A percentile compares a stretch with the other conserved stretches of the same genome.
Conservation (phyloP, 1,284 basidiomycete species). For the Athelia psychrophila region DNA sequence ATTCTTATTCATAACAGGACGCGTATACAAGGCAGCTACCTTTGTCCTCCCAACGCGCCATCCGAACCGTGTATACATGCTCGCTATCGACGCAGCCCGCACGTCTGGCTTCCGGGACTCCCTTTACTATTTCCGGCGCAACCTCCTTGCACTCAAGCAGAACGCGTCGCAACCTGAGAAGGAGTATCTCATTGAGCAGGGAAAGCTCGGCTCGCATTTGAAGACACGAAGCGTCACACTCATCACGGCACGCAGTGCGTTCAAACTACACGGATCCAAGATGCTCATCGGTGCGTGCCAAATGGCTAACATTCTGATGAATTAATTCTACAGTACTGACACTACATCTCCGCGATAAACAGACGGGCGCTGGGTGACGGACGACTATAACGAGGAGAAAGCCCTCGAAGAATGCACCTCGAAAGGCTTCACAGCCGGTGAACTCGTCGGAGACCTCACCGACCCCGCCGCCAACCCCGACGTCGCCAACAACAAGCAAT, state of each 20-base stretch:
- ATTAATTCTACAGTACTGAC: too few relatives aligned
- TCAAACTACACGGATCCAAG: conserved; percentile 91
- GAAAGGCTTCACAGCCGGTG: conserved; percentile 72
- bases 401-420: conserved; percentile 68
- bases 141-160: conserved; percentile 87
- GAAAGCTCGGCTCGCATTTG: conserved; percentile 86
- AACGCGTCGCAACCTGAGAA: conserved; percentile 87
- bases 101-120: conserved; percentile 96
- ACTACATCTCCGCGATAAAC: conserved; percentile 2
- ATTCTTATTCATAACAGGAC: conserved; percentile 44
- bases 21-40: conserved; percentile 86
- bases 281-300: conserved; percentile 73
- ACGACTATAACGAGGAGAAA: conserved; percentile 94
- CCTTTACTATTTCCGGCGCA: conserved; percentile 93
- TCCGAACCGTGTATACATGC: conserved; percentile 86
- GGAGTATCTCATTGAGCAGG: conserved; percentile 85
- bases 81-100: conserved; percentile 95
- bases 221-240: conserved; percentile 92
- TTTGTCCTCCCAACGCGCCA: conserved; percentile 83
- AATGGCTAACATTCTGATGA: too few relatives aligned
- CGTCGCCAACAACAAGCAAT: conserved; percentile 34
- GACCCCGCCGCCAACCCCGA: conserved; percentile 56
- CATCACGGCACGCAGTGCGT: conserved; percentile 90
- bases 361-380: conserved; percentile 90
- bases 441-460: conserved; percentile 76